phyloP scores from a whole-genome alignment of 2,329 filamentous ascomycete species.

The Didymella segeticola region DNA sequence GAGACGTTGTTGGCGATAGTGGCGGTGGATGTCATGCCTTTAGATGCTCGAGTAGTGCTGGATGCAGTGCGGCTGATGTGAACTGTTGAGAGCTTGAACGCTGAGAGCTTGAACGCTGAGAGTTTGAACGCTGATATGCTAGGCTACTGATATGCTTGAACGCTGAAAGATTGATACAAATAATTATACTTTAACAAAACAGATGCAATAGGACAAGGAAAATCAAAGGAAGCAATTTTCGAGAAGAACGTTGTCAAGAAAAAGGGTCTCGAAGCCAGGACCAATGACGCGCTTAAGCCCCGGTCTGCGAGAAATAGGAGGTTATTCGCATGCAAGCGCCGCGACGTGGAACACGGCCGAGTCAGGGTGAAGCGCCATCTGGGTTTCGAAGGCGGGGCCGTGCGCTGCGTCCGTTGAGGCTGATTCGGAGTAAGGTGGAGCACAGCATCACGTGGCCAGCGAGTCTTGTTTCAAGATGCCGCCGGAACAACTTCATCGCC shows the following conservation, averaged over 20 bases:
- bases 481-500: slow-evolving; percentile 9
- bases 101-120: background rate
- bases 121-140: background rate
- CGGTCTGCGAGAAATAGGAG: slow-evolving; percentile 11
- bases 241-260: background rate
- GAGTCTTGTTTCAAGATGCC: slow-evolving; percentile 10
- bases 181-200: too few relatives aligned
- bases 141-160: background rate
- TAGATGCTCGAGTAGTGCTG: background rate
- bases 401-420: slow-evolving; percentile 5
- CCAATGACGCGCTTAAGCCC: background rate
- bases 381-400: slow-evolving; percentile 10
- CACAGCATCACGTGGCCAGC: slow-evolving; percentile 6
- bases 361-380: slow-evolving; percentile 12
- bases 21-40: slow-evolving; percentile 11
- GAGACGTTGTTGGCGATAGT: slow-evolving; percentile 13
- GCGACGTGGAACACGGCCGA: slow-evolving; percentile 10
- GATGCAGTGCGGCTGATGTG: too few relatives aligned
- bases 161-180: too few relatives aligned
- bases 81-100: too few relatives aligned
- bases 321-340: slow-evolving; percentile 7
- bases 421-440: slow-evolving; percentile 11
- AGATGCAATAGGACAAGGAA: background rate
- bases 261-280: background rate
- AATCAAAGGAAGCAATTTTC: background rate